These are phyloP conservation scores for Chimonanthus salicifolius DNA, from an alignment of 164 flowering plant species.

Conservation along the genomic window DNA sequence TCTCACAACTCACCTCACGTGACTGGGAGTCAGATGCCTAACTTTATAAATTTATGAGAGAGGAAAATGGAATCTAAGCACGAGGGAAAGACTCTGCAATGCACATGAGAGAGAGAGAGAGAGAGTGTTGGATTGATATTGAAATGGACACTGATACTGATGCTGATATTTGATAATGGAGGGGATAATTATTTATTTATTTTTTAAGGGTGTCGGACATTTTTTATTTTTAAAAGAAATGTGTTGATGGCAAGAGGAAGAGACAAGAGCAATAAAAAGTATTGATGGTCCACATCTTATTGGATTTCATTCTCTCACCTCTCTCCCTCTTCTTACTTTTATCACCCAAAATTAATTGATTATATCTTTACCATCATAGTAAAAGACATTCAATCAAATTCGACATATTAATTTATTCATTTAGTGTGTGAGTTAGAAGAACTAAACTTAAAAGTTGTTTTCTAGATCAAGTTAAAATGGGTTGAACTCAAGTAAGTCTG, in stretches of 20 bases:
- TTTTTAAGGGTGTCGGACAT: slow-evolving; percentile 21
- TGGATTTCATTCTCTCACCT: not conserved
- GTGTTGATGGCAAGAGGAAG: slow-evolving; percentile 18
- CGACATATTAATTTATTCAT: not conserved
- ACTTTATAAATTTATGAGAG: not conserved
- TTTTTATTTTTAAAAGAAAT: slow-evolving; percentile 10
- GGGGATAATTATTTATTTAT: not conserved
- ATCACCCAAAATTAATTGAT: no score
- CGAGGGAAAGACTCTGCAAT: slow-evolving; percentile 13
- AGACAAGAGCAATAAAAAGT: slow-evolving; percentile 27
- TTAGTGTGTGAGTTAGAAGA: not conserved
- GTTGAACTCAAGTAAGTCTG: no score
- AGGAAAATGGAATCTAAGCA: slow-evolving; percentile 32
- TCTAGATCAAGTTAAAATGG: no score
- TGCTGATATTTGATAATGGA: not conserved
- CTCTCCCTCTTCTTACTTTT: not conserved
- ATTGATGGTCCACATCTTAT: slow-evolving; percentile 8
- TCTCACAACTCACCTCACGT: not conserved
- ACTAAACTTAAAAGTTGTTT: not conserved
- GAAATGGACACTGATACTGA: no score
- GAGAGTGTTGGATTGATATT: slow-evolving; percentile 5
- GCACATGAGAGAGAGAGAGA: slow-evolving; percentile 27
- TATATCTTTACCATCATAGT: not conserved
- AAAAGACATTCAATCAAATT: not conserved
- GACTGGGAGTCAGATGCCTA: not conserved